Evolutionary conservation across 2,329 filamentous ascomycete genomes (phyloP), one percentile per base, ranked within the genome.

Genomic region (Chaetomiaceae sp.): DNA sequence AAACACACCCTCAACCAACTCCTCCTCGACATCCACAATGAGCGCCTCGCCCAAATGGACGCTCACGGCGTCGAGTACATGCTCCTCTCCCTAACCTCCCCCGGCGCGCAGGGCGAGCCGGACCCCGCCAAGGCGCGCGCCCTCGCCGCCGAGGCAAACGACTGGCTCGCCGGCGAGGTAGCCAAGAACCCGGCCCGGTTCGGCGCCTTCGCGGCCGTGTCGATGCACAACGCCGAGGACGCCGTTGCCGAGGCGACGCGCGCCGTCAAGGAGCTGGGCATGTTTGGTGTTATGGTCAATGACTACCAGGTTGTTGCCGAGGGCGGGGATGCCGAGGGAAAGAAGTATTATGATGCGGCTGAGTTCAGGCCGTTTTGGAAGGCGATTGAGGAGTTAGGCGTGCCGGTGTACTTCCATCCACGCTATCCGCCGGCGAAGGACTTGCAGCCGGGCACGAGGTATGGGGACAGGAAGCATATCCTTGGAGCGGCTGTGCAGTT

Each of bases 401-500:
- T 69, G 6, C 68, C 69, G 2, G 63, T 70, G 6, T 71, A 71
- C 53, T 17, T 71, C 43, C 68, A 71, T 40, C 68, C 68, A 0
- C 59, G 68, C 5, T 70, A 69, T 45, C 65, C 68, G 6, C 61
- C 59, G 0, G 58, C 58, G 4, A 54, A 54, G 27, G 69, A 72
- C 22, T 51, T 70, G 15, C 45, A 59, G 19, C 31, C 51, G 4
- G 62, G 59, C 3, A 60, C 57, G 0, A 56, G 33, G 56, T 71
- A 69, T 48, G 66, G 65, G 1, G 44, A 53, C 2, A 59, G 68
- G 27, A 66, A 59, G 46, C 69, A 71, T 36, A 58, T 71, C 4
- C 53, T 72, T 0, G 69, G 69, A 0, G 69, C 68, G 1, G 69
- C 63, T 1, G 67, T 71, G 27, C 66, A 69, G 54, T 71, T 71